A percentile compares a stretch with the other conserved stretches of the same genome.
Conservation (phyloP, 495 filamentous ascomycete genomes). For the Aspergillus cavernicola region DNA sequence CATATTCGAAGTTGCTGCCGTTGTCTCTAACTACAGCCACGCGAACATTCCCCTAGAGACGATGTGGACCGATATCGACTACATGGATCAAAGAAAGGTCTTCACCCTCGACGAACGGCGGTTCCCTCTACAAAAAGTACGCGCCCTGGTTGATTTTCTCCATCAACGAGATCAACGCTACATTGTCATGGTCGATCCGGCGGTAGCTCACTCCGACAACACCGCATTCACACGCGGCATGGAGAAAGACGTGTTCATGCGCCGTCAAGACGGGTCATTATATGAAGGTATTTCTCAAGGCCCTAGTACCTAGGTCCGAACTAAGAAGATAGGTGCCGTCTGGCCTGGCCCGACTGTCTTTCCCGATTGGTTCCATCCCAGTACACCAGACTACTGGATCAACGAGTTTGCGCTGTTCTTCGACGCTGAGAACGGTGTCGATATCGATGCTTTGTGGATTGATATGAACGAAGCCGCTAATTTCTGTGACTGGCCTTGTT, state of each 20-base stretch:
- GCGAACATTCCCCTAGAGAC: slow-evolving; percentile 79
- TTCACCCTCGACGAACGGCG: slow-evolving; percentile 72
- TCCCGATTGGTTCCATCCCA: slow-evolving; percentile 78
- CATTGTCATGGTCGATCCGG: slow-evolving; percentile 84
- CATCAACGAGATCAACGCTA: slow-evolving; percentile 76
- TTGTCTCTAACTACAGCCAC: slow-evolving; percentile 70
- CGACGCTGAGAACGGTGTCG: slow-evolving; percentile 57
- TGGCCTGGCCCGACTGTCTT: slow-evolving; percentile 80
- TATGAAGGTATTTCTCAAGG: slow-evolving; percentile 54
- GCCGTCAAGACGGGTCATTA: slow-evolving; percentile 56
- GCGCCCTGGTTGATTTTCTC: slow-evolving; percentile 63
- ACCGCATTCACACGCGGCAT: slow-evolving; percentile 59
- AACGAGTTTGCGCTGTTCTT: slow-evolving; percentile 71
- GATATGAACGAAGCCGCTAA: slow-evolving; percentile 77
- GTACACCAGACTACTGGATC: slow-evolving; percentile 68
- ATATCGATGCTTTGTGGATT: slow-evolving; percentile 86
- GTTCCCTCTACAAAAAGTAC: slow-evolving; percentile 64
- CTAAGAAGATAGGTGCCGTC: slow-evolving; percentile 53
- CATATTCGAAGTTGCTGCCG: slow-evolving; percentile 73
- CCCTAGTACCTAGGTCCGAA: background rate
- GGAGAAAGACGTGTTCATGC: slow-evolving; percentile 60
- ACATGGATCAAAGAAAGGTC: slow-evolving; percentile 64
- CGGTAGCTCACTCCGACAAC: slow-evolving; percentile 57
- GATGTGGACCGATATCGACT: slow-evolving; percentile 87
- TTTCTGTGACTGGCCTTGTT: slow-evolving; percentile 73